Conservation (phyloP, 345 rosid genomes). For the Clausena lansium region DNA sequence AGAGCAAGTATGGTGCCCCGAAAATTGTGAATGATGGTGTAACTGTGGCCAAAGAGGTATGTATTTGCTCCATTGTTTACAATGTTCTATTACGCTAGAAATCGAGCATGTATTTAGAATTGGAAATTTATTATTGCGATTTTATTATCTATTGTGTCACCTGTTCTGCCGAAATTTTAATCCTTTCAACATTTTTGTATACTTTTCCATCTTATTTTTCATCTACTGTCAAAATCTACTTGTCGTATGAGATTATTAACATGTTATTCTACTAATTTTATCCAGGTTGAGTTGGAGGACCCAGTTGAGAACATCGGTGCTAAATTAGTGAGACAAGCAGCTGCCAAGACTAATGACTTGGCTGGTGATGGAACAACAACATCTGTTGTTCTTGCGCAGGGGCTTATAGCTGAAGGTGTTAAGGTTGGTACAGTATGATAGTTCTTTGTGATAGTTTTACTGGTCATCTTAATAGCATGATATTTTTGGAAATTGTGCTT, state of each 20-base stretch:
- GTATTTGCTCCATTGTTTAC: neutral
- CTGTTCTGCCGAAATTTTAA: neutral
- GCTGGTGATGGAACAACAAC: conserved; percentile 99
- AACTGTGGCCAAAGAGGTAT: conserved; percentile 95
- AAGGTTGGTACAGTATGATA: conserved; percentile 48
- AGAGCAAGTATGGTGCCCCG: conserved; percentile 98
- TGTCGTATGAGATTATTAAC: neutral
- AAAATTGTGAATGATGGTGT: conserved; percentile 98
- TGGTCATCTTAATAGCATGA: neutral
- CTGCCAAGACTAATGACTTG: conserved; percentile 95
- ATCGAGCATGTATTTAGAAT: neutral
- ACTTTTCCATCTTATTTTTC: neutral
- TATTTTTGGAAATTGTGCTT: neutral
- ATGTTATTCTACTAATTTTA: neutral
- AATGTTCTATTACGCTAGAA: neutral
- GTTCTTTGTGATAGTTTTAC: neutral
- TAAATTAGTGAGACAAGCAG: conserved; percentile 95
- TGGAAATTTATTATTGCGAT: neutral
- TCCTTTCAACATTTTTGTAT: neutral
- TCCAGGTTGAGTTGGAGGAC: conserved; percentile 92
- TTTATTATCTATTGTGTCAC: neutral
- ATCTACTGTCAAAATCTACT: neutral
- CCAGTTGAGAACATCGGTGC: conserved; percentile 99
- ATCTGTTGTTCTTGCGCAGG: conserved; percentile 98
- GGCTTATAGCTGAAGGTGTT: conserved; percentile 94